Evolutionary conservation across 2,329 filamentous ascomycete species (phyloP).

Genomic region (Calonectria honghensis): DNA sequence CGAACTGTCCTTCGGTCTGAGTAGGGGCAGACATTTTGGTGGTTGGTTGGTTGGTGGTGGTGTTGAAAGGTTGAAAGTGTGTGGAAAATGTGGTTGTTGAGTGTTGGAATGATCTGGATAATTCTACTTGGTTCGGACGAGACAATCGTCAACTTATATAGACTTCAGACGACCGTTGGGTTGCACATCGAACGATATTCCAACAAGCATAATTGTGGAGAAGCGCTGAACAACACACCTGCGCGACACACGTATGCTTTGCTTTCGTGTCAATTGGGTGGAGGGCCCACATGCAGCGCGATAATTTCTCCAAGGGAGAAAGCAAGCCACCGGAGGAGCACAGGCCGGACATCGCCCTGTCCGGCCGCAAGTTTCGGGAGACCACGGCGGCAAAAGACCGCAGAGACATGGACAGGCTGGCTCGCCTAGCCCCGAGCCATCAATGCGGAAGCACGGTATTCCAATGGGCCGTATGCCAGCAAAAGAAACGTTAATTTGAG

Average conservation of each 20-base stretch:
- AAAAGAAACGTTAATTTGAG: too few species aligned
- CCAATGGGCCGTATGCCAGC: too few species aligned
- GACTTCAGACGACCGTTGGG: too few species aligned
- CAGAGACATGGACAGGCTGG: not conserved
- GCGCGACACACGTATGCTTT: not conserved
- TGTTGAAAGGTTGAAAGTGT: too few species aligned
- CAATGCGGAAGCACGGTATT: not conserved
- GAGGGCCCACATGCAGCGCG: not conserved
- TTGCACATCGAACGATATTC: not conserved
- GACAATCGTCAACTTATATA: not conserved
- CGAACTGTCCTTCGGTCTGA: constrained; percentile 48
- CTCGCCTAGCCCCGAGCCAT: not conserved
- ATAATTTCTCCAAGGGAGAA: not conserved
- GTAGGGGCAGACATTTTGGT: constrained; percentile 8
- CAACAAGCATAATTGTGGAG: too few species aligned
- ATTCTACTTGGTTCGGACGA: not conserved
- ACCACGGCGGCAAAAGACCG: not conserved
- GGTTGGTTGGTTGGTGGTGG: not conserved
- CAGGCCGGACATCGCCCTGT: not conserved
- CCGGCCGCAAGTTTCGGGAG: not conserved
- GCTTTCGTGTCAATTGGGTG: not conserved
- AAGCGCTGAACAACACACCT: not conserved
- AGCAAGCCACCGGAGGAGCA: constrained; percentile 12
- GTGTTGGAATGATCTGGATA: constrained; percentile 8
- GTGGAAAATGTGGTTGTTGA: not conserved